Evolutionary conservation across 2,329 filamentous ascomycete genomes (phyloP), one percentile per base, ranked within the genome.

Genomic region (Scedosporium boydii): DNA sequence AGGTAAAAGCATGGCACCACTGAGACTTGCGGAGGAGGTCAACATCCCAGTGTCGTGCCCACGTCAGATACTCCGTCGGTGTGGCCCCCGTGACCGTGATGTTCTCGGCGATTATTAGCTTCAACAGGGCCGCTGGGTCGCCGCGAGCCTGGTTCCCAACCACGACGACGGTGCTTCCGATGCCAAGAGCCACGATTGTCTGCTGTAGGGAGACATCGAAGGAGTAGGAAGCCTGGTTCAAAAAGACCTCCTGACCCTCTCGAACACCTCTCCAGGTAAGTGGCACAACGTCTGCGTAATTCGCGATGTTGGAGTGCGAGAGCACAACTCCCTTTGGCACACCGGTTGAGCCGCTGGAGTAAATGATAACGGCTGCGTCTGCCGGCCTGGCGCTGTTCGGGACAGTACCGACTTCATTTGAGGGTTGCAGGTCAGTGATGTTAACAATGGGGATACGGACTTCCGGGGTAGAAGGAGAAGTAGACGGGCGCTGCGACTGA

Each of bases 191-290:
- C 3, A 66, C 65, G 58, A 77, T 70, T 6, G 73, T 71, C 64
- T 80, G 75, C 2, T 65, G 65, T 1, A 78, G 48, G 0, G 76
- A 75, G 63, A 78, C 66, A 60, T 80, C 77, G 65, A 80, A 80
- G 9, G 69, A 70, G 29, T 69, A 71, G 0, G 76, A 69, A 16
- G 69, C 76, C 63, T 78, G 75, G 59, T 78, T 75, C 1, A 79
- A 68, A 0, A 74, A 69, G 0, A 64, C 65, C 23, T 73, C 72
- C 1, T 65, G 63, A 0, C 66, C 65, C 0, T 55, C 51, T 4
- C 23, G 51, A 27, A 55, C 51, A 23, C 34, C 34, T 1, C 23
- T 23, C 51, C 51, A 55, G 21, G 51, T 55, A 4, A 23, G 51
- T 23, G 51, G 51, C 4, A 55, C 51, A 23, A 55, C 51, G 51